A percentile compares a stretch with the other conserved stretches of the same genome.
phyloP scores from a whole-genome alignment of 192 early-diverging fungal genomes.

The Podila horticola region DNA sequence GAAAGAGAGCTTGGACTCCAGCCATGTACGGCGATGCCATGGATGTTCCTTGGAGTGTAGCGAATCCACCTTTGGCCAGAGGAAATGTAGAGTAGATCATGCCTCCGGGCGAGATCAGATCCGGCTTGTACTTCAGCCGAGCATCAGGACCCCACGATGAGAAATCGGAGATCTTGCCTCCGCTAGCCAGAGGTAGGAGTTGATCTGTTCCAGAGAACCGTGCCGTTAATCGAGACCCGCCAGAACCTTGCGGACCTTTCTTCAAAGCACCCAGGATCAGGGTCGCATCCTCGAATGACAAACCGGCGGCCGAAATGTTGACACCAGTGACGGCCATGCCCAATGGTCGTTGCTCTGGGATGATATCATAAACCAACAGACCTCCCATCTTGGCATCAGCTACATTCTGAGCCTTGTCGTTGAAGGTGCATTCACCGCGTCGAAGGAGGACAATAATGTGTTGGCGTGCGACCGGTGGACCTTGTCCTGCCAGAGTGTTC shows the following conservation, averaged over 20 bases:
- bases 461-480: conserved; percentile 35
- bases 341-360: conserved; percentile 26
- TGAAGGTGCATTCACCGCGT: conserved; percentile 76
- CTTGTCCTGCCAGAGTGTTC: neutral
- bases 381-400: conserved; percentile 63
- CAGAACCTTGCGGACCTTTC: neutral
- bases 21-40: conserved; percentile 72
- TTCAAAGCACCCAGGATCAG: conserved; percentile 57
- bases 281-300: conserved; percentile 61
- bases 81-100: conserved; percentile 71
- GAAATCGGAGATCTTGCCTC: conserved; percentile 77
- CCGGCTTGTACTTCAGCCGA: conserved; percentile 72
- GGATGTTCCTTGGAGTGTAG: conserved; percentile 64
- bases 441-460: conserved; percentile 70
- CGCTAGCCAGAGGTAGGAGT: conserved; percentile 55
- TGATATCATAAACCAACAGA: conserved; percentile 55
- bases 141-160: conserved; percentile 79
- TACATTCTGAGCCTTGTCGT: conserved; percentile 65
- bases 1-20: conserved; percentile 43
- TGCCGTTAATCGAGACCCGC: conserved; percentile 13
- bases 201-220: conserved; percentile 58
- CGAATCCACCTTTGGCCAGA: conserved; percentile 35
- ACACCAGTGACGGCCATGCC: conserved; percentile 35
- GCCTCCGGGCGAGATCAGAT: conserved; percentile 68
- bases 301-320: conserved; percentile 66